Conservation (phyloP, 768 basidiomycete genomes). For the Lyophyllum decastes region DNA sequence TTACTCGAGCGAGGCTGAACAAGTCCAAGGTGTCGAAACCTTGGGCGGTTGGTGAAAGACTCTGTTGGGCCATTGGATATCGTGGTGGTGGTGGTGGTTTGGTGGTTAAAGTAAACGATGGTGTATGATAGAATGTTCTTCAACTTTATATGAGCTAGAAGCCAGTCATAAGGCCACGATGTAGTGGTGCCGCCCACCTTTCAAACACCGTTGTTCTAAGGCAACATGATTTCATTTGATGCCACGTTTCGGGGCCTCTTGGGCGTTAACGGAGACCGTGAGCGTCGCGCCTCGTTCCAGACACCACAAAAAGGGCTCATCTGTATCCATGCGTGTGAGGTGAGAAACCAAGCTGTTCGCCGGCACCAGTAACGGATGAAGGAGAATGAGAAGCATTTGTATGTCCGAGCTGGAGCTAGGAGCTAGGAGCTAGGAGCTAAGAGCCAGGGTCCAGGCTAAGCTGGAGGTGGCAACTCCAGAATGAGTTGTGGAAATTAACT, state of each 20-base stretch:
- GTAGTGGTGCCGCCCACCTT: neutral
- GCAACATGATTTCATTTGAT: neutral
- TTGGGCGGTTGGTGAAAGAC: neutral
- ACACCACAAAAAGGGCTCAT: too few relatives aligned
- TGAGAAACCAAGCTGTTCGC: too few relatives aligned
- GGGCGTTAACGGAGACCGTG: neutral
- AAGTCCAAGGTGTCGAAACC: constrained; percentile 25
- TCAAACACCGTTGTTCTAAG: too few relatives aligned
- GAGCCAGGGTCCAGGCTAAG: too few relatives aligned
- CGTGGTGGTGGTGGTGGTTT: neutral
- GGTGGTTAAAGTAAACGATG: neutral
- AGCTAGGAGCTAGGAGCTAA: too few relatives aligned
- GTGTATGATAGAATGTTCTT: neutral
- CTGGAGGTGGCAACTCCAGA: too few relatives aligned
- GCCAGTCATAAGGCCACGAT: too few relatives aligned
- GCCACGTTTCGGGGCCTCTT: neutral
- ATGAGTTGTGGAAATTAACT: neutral
- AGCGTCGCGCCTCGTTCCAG: neutral
- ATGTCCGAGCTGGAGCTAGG: too few relatives aligned
- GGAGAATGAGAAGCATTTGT: too few relatives aligned
- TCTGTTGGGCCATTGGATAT: constrained; percentile 5
- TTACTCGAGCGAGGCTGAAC: constrained; percentile 27
- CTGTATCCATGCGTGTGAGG: too few relatives aligned
- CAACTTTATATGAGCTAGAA: too few relatives aligned
- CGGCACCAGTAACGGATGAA: too few relatives aligned